Base-by-base conservation (phyloP, 495 filamentous ascomycete species). In the Coniosporium apollinis region DNA sequence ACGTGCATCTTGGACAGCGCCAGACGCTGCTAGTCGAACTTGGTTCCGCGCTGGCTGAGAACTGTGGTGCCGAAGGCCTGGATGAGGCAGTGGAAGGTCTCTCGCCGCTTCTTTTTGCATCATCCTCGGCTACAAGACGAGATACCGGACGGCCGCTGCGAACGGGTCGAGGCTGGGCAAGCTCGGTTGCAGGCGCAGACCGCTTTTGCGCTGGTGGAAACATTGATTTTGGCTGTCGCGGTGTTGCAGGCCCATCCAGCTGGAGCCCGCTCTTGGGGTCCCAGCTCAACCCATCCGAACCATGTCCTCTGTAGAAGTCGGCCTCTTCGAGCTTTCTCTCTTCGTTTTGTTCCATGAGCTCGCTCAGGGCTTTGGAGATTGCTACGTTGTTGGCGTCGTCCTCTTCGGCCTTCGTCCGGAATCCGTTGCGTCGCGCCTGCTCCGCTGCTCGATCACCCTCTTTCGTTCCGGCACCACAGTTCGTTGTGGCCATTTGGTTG, bases 301-400 rank as follows among this genome's bases (percentile, higher is more conserved):
- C 3, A 5, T 39, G 44, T 9, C 32, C 37, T 16, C 36, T 43
- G 18, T 34, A 35, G 20, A 40, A 84, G 0, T 1, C 8, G n/a
- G 60, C 62, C 15, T 63, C 55, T 3, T 78, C 77, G 39, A 80
- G 71, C 49, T 72, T 77, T 50, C 68, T 70, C 36, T 77, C 69
- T 44, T 94, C 87, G 44, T 86, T 79, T 43, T 85, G 69, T 46
- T 86, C 76, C 19, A 91, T 77, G 7, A 96, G 57, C 36, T 96
- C 87, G 58, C 80, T 83, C 18, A 87, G 68, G 0, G 84, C 87
- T 44, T 84, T 71, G 38, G 82, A 66, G 44, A 94, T 93, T n/a
- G 87, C 86, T 14, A 68, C 66, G 30, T 94, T 82, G 42, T 94
- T 87, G 1, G 82, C 87, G 44, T 84, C 77, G 34, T 94, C 85